phyloP scores from a whole-genome alignment of 2,329 filamentous ascomycete species.

The Diaporthe citri region DNA sequence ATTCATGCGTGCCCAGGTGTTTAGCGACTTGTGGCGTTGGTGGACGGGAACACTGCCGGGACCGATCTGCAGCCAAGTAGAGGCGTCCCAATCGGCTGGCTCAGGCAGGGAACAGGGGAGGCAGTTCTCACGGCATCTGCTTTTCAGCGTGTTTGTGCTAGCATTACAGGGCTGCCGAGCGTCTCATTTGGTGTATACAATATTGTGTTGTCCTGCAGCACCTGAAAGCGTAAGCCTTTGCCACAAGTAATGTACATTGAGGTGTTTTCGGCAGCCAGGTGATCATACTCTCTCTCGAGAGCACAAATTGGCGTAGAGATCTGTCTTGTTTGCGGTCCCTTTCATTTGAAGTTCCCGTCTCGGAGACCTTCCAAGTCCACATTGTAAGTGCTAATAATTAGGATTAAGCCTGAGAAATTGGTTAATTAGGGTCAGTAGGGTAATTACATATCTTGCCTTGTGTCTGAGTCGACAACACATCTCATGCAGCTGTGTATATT shows the following conservation, averaged over 20 bases:
- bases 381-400: no score
- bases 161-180: not conserved
- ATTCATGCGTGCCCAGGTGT: not conserved
- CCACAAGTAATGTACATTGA: not conserved
- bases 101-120: not conserved
- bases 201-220: not conserved
- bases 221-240: not conserved
- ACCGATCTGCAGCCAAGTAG: conserved; percentile 23
- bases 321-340: not conserved
- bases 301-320: not conserved
- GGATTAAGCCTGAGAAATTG: not conserved
- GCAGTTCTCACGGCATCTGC: not conserved
- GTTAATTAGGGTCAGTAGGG: not conserved
- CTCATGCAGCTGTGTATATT: no score
- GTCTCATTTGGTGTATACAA: not conserved
- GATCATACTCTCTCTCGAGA: no score
- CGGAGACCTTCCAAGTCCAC: not conserved
- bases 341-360: not conserved
- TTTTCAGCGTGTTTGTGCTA: not conserved
- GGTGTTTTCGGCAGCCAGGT: not conserved
- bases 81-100: conserved; percentile 26
- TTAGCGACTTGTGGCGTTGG: conserved; percentile 15
- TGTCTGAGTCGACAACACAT: not conserved
- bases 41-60: conserved; percentile 5
- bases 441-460: not conserved